These are phyloP conservation scores for Coniferiporia weirii DNA, from an alignment of 1,284 basidiomycete genomes.

Conservation along the genomic window DNA sequence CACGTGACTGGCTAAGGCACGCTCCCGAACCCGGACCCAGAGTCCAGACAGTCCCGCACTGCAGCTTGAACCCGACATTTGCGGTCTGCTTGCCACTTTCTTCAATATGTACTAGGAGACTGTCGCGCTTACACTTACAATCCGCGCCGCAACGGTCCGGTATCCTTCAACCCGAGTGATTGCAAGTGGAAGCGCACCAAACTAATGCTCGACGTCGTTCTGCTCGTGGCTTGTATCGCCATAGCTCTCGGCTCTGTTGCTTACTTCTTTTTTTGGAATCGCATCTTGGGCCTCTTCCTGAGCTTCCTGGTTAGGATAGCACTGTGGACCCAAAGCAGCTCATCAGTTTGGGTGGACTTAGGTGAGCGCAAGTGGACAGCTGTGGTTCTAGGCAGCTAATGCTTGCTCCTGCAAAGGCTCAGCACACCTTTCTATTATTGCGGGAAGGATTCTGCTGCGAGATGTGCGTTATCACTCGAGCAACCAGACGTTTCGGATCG, in stretches of 20 bases:
- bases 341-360: slow-evolving; percentile 73
- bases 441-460: slow-evolving; percentile 81
- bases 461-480: slow-evolving; percentile 85
- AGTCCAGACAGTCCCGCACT: neutral
- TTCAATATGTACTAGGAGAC: neutral
- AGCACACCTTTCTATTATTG: slow-evolving; percentile 85
- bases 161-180: no score
- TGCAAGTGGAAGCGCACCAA: neutral
- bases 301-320: slow-evolving; percentile 54
- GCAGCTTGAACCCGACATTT: neutral
- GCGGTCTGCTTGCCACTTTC: neutral
- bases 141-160: no score
- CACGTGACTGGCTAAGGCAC: neutral
- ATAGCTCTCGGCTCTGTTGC: slow-evolving; percentile 66
- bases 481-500: slow-evolving; percentile 79
- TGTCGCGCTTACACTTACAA: no score
- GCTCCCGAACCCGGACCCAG: no score
- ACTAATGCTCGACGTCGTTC: slow-evolving; percentile 49
- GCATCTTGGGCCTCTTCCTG: slow-evolving; percentile 67
- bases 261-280: slow-evolving; percentile 90
- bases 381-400: neutral
- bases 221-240: slow-evolving; percentile 69
- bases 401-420: slow-evolving; percentile 47
- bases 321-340: slow-evolving; percentile 66
- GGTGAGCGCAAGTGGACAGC: slow-evolving; percentile 38